phyloP scores from a whole-genome alignment of 1,284 basidiomycete genomes.

The Gymnopus androsaceus region DNA sequence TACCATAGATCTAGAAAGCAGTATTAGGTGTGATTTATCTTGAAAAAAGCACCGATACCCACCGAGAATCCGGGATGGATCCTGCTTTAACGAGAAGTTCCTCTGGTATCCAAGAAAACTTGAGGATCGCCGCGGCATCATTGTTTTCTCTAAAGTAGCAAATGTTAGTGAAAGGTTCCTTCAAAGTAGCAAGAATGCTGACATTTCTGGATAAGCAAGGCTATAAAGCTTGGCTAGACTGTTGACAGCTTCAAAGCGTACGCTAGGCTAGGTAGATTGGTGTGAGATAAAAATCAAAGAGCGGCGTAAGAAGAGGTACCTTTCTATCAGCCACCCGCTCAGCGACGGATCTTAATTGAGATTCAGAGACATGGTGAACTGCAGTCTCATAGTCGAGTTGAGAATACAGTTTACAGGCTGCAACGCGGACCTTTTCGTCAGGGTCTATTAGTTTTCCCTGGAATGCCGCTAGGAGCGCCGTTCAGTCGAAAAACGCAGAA shows the following conservation, averaged over 20 bases:
- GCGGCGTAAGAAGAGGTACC: slow-evolving; percentile 44
- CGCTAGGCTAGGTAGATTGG: slow-evolving; percentile 52
- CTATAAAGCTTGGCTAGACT: slow-evolving; percentile 81
- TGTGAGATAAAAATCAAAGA: neutral
- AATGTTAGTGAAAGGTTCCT: neutral
- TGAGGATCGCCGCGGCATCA: slow-evolving; percentile 65
- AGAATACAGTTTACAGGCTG: slow-evolving; percentile 81
- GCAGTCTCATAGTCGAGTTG: slow-evolving; percentile 90
- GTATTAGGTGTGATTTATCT: neutral
- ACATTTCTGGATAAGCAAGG: slow-evolving; percentile 90
- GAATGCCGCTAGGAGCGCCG: slow-evolving; percentile 48
- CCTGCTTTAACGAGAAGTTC: slow-evolving; percentile 61
- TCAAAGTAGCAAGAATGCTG: slow-evolving; percentile 29
- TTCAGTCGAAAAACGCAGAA: slow-evolving; percentile 13
- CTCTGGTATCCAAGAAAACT: slow-evolving; percentile 95
- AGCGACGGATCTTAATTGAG: slow-evolving; percentile 66
- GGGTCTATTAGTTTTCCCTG: slow-evolving; percentile 78
- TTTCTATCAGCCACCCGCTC: slow-evolving; percentile 86
- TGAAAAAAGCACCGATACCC: slow-evolving; percentile 21
- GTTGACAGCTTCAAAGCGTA: slow-evolving; percentile 81
- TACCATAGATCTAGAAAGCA: slow-evolving; percentile 49
- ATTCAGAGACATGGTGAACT: slow-evolving; percentile 76
- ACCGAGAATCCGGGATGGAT: slow-evolving; percentile 61
- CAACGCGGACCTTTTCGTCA: slow-evolving; percentile 89
- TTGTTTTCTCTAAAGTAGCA: slow-evolving; percentile 76